Percentiles rank a stretch among this genome's conserved stretches.
These are phyloP conservation scores for Xerocomus alliaceus DNA, from an alignment of 1,284 basidiomycete species.

Conservation along the genomic window DNA sequence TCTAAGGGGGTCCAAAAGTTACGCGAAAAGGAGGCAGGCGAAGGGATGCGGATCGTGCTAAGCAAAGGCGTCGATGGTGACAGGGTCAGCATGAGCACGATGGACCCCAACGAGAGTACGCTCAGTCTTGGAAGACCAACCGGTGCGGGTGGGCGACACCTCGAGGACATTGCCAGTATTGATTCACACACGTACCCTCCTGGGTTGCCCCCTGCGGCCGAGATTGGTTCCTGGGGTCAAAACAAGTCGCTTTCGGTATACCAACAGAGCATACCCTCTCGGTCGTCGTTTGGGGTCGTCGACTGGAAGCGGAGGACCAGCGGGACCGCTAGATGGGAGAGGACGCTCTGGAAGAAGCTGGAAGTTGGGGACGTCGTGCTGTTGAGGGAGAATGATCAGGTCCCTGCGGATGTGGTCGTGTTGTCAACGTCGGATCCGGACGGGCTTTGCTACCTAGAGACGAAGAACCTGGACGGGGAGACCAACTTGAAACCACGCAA, in stretches of 20 bases:
- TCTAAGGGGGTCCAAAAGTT: slow-evolving; percentile 87
- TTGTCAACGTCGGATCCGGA: slow-evolving; percentile 87
- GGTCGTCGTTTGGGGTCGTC: slow-evolving; percentile 69
- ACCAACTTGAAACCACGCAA: slow-evolving; percentile 93
- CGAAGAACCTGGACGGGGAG: slow-evolving; percentile 96
- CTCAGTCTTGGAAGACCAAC: slow-evolving; percentile 45
- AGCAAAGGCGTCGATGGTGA: slow-evolving; percentile 55
- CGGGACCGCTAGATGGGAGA: slow-evolving; percentile 88
- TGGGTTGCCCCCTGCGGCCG: slow-evolving; percentile 27
- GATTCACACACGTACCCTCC: slow-evolving; percentile 74
- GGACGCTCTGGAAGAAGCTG: slow-evolving; percentile 98
- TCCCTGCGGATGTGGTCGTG: slow-evolving; percentile 94
- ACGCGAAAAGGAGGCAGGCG: slow-evolving; percentile 80
- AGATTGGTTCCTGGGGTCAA: slow-evolving; percentile 29
- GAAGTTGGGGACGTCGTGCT: slow-evolving; percentile 97
- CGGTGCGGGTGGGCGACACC: slow-evolving; percentile 49
- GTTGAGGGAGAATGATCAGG: slow-evolving; percentile 91
- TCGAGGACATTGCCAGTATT: slow-evolving; percentile 64
- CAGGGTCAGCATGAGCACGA: slow-evolving; percentile 48
- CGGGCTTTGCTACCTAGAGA: slow-evolving; percentile 88
- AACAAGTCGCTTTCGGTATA: slow-evolving; percentile 51
- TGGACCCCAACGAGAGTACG: slow-evolving; percentile 49
- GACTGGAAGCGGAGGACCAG: slow-evolving; percentile 74
- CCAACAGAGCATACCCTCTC: slow-evolving; percentile 63
- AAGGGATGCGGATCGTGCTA: slow-evolving; percentile 69